Base-by-base conservation (phyloP, 495 filamentous ascomycete species). In the Lentithecium fluviatile region DNA sequence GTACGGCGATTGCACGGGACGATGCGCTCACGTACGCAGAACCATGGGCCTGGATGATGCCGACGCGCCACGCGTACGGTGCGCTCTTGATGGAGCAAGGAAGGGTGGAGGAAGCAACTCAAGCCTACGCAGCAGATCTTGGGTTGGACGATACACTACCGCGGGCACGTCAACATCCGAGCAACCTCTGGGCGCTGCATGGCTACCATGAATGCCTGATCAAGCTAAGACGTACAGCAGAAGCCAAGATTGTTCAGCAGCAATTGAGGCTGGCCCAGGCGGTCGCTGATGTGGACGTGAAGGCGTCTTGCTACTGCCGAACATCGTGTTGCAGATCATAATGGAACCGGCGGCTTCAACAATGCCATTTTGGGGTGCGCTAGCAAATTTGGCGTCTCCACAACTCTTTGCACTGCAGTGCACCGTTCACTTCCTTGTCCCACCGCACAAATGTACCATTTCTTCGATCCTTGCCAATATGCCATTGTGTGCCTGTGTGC, bases 121-220 rank as follows among this genome's bases (percentile, higher is more conserved):
- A 69, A 0, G 77, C 83, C 3, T 89, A 88, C 51, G 70, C 73
- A 3, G 83, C 83, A 1, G 86, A 89, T 69, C 76, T 89, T 1
- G 86, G 86, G 0, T 72, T 86, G 23, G 75, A 76, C 26, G 71
- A 77, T 15, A 76, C 77, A 1, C 66, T 87, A 4, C 81, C 83
- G 8, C 73, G 85, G 5, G 78, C 84, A 0, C 70, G 81, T 47
- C 82, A 80, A 45, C 85, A 88, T 67, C 81, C 79, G 0, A 84
- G 82, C 48, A 89, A 89, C 62, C 81, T 89, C 2, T 89, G 85
- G 85, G 78, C 83, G 26, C 74, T 88, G 46, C 83, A 86, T 64
- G 86, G 86, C 0, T 82, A 79, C 52, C 77, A 86, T 56, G 86
- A 89, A 72, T 87, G 86, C 66, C 56, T 87, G 40, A 60, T 73